phyloP scores from a whole-genome alignment of 73 alveolate genomes.

The Tetrahymena malaccensis region DNA sequence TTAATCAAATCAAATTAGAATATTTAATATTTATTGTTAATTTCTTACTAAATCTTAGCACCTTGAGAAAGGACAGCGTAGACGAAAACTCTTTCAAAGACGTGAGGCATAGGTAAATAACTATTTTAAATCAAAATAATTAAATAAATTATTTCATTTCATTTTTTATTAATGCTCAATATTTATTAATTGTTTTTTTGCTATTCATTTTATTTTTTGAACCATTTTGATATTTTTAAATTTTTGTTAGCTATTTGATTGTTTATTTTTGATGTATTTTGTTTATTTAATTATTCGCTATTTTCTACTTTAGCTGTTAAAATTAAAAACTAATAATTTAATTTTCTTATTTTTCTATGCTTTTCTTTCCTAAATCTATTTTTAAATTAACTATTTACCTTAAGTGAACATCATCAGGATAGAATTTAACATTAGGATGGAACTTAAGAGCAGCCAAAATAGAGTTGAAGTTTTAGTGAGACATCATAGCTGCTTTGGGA shows the following conservation, averaged over 20 bases:
- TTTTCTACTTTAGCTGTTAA: background rate
- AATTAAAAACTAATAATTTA: background rate
- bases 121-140: background rate
- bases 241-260: too few species aligned
- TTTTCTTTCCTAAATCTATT: background rate
- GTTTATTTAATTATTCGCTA: too few species aligned
- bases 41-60: slow-evolving; percentile 41
- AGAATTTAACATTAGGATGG: slow-evolving; percentile 47
- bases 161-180: too few species aligned
- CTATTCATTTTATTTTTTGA: too few species aligned
- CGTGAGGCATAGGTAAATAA: slow-evolving; percentile 93
- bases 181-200: too few species aligned
- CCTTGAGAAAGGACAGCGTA: slow-evolving; percentile 52
- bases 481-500: slow-evolving; percentile 94
- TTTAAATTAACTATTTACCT: slow-evolving; percentile 6
- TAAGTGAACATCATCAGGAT: slow-evolving; percentile 73
- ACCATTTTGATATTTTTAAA: too few species aligned
- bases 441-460: slow-evolving; percentile 42
- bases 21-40: too few species aligned
- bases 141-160: too few species aligned
- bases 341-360: background rate
- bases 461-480: slow-evolving; percentile 55
- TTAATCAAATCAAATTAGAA: background rate
- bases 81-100: slow-evolving; percentile 77
- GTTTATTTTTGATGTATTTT: too few species aligned